Evolutionary conservation across 495 filamentous ascomycete genomes (phyloP).

Genomic region (Hyaloscypha hepaticicola): DNA sequence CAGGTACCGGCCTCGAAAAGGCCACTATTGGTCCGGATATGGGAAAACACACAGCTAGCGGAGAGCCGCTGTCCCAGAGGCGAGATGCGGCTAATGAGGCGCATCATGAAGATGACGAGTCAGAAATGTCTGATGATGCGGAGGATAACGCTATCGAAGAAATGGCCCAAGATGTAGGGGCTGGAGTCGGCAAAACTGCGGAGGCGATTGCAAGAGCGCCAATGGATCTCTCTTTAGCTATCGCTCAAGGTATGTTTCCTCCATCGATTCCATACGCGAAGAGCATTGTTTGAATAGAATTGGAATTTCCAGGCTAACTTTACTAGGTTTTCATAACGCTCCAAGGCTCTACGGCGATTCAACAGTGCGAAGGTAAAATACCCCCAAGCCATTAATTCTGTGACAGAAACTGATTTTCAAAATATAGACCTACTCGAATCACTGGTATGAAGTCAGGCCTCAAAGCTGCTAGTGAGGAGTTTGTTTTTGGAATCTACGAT

Average conservation of each 20-base stretch:
- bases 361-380: conserved; percentile 33
- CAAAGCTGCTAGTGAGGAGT: conserved; percentile 63
- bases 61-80: conserved; percentile 14
- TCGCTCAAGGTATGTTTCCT: conserved; percentile 52
- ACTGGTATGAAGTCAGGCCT: conserved; percentile 68
- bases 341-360: conserved; percentile 73
- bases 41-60: conserved; percentile 16
- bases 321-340: conserved; percentile 68
- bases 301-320: not conserved
- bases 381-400: conserved; percentile 34
- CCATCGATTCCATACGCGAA: not conserved
- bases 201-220: conserved; percentile 43
- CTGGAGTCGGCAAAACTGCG: conserved; percentile 47
- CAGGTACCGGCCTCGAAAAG: not conserved
- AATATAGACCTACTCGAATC: conserved; percentile 52
- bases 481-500: conserved; percentile 69
- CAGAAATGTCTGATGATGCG: conserved; percentile 19
- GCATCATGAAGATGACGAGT: conserved; percentile 16
- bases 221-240: conserved; percentile 68
- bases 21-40: conserved; percentile 1
- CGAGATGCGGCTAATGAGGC: not conserved
- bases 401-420: conserved; percentile 32
- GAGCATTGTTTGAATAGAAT: not conserved
- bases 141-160: conserved; percentile 34
- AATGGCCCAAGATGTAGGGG: conserved; percentile 44